Percentiles rank a stretch among this genome's conserved stretches.
phyloP scores from a whole-genome alignment of 805 yeast genomes.

The Kodamaea neixiangensis region DNA sequence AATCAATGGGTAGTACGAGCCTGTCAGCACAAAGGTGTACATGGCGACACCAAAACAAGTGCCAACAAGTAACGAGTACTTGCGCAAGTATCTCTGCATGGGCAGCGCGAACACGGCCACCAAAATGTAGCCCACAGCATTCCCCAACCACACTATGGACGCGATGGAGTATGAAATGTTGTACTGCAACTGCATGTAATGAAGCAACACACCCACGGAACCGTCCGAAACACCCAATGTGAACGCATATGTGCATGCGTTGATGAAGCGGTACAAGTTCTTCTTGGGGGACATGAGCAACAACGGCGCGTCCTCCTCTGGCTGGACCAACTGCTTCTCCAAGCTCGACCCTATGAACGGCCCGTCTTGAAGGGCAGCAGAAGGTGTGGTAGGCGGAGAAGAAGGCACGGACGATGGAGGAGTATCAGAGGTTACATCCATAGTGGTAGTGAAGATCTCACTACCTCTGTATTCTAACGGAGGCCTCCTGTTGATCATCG shows the following conservation, averaged over 20 bases:
- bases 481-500: constrained; percentile 8
- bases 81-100: constrained; percentile 19
- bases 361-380: background rate
- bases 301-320: constrained; percentile 9
- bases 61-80: constrained; percentile 18
- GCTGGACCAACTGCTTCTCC: background rate
- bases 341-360: background rate
- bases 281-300: constrained; percentile 18
- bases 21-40: constrained; percentile 21
- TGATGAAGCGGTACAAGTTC: constrained; percentile 18
- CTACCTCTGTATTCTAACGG: constrained; percentile 8
- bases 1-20: constrained; percentile 23
- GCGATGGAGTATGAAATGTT: constrained; percentile 20
- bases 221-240: constrained; percentile 22
- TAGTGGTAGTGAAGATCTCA: constrained; percentile 5
- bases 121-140: constrained; percentile 20
- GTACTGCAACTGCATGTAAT: constrained; percentile 22
- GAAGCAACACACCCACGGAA: constrained; percentile 25
- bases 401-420: background rate
- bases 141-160: constrained; percentile 24
- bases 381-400: constrained; percentile 1
- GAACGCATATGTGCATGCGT: constrained; percentile 20
- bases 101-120: constrained; percentile 20
- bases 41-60: constrained; percentile 13
- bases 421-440: constrained; percentile 3